Base-by-base conservation (phyloP, 2,329 filamentous ascomycete genomes). In the Elsinoe batatas region DNA sequence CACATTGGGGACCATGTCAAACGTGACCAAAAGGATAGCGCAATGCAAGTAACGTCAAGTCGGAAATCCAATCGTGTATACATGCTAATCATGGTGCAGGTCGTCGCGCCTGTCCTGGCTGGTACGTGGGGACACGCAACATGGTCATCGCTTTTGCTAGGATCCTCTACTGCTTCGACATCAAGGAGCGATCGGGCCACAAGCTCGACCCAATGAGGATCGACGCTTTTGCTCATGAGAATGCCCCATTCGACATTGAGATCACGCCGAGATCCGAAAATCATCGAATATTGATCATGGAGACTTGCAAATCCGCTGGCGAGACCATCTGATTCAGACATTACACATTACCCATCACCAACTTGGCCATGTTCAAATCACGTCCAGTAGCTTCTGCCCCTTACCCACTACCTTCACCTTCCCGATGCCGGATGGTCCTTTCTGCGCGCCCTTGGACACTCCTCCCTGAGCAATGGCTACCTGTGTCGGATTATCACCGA, bases 391-490 rank as follows among this genome's bases (percentile, higher is more conserved):
- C 43, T 46, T 54, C 40, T 58, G 43, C 3, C 57, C 54, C 38
- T 38, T 47, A 7, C 17, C 20, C 12, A 58, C 33, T 2, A 56
- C 38, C 15, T 26, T 51, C 0, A 58, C 33, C 13, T 53, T 42
- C 2, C 54, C 54, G 5, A 58, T 35, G 13, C 54, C 54, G 20
- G 17, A 35, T 17, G 15, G 30, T 18, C 54, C 57, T 26, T 42
- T 38, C 43, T n/a, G 17, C 10, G 49, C 42, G 1, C 57, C 55
- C 11, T 33, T 55, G 1, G 62, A 64, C 11, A 70, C 61, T 4
- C 64, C 68, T 8, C 68, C 68, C 58, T 70, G 65, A 3, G 68
- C 69, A 32, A 71, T 58, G 1, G 64, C 65, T 44, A 70, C 60
- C 53, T 66, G 61, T 20, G 57, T 58, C 11, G 61, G 56, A 50